Evolutionary conservation across 2,329 filamentous ascomycete genomes (phyloP).

Genomic region (Penicillium sp.): DNA sequence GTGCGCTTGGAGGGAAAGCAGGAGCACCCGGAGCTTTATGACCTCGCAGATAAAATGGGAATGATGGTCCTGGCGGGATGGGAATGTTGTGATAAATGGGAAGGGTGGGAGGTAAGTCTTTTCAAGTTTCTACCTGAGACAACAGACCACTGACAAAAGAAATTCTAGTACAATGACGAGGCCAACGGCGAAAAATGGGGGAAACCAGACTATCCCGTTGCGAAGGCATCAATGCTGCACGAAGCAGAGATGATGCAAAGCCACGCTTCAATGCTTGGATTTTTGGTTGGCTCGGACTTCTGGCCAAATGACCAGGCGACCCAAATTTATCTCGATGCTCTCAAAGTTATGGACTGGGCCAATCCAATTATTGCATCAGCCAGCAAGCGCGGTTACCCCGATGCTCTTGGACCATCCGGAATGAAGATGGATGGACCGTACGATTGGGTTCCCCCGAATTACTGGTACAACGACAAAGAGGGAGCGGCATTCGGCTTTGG

Average conservation of each 20-base stretch:
- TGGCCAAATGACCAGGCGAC: slow-evolving; percentile 61
- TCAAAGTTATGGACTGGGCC: slow-evolving; percentile 55
- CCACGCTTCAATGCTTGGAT: slow-evolving; percentile 59
- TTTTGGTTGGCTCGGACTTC: slow-evolving; percentile 61
- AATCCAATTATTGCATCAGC: slow-evolving; percentile 59
- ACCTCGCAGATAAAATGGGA: slow-evolving; percentile 58
- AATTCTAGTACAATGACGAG: slow-evolving; percentile 55
- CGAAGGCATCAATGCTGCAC: slow-evolving; percentile 56
- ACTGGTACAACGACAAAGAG: slow-evolving; percentile 57
- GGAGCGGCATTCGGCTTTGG: slow-evolving; percentile 64
- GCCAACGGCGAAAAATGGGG: slow-evolving; percentile 48
- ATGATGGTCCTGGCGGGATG: slow-evolving; percentile 63
- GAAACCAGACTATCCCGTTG: slow-evolving; percentile 55
- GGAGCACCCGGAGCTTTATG: slow-evolving; percentile 61
- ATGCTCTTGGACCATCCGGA: slow-evolving; percentile 54
- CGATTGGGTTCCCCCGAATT: slow-evolving; percentile 64
- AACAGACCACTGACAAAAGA: neutral
- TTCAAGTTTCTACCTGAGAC: neutral
- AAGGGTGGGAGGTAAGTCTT: slow-evolving; percentile 51
- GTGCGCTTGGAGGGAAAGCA: slow-evolving; percentile 64
- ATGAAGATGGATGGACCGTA: slow-evolving; percentile 68
- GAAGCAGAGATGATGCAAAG: slow-evolving; percentile 60
- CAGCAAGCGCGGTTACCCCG: slow-evolving; percentile 53
- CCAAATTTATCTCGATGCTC: slow-evolving; percentile 51
- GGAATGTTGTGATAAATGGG: slow-evolving; percentile 69